Base-by-base conservation (phyloP, 768 basidiomycete species). In the Austroboletus festivus region DNA sequence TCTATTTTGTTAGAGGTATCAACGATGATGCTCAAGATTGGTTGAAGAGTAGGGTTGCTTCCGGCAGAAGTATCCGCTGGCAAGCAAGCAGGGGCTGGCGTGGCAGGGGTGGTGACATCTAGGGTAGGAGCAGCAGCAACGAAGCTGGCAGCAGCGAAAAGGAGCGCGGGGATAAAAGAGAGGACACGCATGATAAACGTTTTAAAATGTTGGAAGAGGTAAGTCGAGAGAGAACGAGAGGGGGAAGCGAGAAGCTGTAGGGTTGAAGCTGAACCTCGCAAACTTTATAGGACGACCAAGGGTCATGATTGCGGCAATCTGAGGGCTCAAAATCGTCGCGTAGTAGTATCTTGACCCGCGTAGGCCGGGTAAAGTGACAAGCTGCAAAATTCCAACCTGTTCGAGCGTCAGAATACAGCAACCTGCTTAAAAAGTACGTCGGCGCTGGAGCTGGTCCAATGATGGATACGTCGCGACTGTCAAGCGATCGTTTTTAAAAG, bases 111-210 rank as follows among this genome's bases (percentile, higher is more conserved):
- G 3, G 16, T 4, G 18, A 18, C 5, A 19, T 35, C 2, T 3
- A 13, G 3, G 3, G 43, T 3, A 5, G 60, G 60, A 0, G 39
- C 52, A 4, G 60, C 60, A 30, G 46, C 50, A 10, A 59, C 56
- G 13, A 62, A 46, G 51, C 57, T 48, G 7, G 52, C 38, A 3
- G 48, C 60, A 0, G 49, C 53, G 8, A 56, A 38, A 16, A 58
- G 28, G 47, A 62, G 20, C 2, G 60, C 50, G 48, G 51, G 48
- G 48, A 62, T 54, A 1, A 62, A 58, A 5, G 60, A 59, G 47
- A 61, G 60, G 57, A 59, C 56, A 30, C 59, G 60, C 59, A 61
- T 61, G 37, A 38, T 54, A 45, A 51, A 46, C 46, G 46, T 48
- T n/a, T n/a, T n/a, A 51, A 13, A 45, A 39, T 35, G 52, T 48